Conservation (phyloP, 768 basidiomycete species). For the Mrakia gelida region DNA sequence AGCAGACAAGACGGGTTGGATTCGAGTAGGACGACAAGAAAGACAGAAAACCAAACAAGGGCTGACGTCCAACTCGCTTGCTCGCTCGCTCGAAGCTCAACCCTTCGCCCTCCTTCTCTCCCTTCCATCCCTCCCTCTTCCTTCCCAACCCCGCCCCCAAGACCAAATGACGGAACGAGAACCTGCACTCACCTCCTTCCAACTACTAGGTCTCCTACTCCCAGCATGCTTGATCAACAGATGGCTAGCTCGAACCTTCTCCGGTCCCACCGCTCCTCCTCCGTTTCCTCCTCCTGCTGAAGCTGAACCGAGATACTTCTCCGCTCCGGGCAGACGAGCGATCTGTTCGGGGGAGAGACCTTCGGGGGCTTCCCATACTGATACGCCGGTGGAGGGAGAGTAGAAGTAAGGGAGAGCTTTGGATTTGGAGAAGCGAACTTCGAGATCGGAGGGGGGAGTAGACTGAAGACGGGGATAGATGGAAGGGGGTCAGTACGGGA, state of each 20-base stretch:
- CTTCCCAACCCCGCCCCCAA: too few species aligned
- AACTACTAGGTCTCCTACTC: conserved; percentile 47
- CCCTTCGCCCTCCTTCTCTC: background rate
- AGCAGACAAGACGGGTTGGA: too few species aligned
- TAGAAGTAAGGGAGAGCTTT: conserved; percentile 68
- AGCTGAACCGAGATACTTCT: conserved; percentile 48
- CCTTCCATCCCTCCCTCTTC: background rate
- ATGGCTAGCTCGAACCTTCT: conserved; percentile 84
- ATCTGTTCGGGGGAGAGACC: conserved; percentile 62
- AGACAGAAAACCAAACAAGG: background rate
- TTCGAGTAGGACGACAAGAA: background rate
- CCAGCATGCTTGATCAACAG: conserved; percentile 78
- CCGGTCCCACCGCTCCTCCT: conserved; percentile 41
- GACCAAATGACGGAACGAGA: background rate
- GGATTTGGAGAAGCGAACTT: conserved; percentile 32
- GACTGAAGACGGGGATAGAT: background rate
- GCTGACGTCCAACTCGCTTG: background rate
- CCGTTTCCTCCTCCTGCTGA: conserved; percentile 16
- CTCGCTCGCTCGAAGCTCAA: background rate
- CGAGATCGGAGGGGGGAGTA: background rate
- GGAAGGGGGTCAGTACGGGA: background rate
- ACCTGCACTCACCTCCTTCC: conserved; percentile 48
- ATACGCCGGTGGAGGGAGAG: conserved; percentile 64
- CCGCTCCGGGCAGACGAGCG: conserved; percentile 61
- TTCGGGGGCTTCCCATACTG: conserved; percentile 72